Base-by-base conservation (phyloP, 768 basidiomycete species). In the Russula foetens region DNA sequence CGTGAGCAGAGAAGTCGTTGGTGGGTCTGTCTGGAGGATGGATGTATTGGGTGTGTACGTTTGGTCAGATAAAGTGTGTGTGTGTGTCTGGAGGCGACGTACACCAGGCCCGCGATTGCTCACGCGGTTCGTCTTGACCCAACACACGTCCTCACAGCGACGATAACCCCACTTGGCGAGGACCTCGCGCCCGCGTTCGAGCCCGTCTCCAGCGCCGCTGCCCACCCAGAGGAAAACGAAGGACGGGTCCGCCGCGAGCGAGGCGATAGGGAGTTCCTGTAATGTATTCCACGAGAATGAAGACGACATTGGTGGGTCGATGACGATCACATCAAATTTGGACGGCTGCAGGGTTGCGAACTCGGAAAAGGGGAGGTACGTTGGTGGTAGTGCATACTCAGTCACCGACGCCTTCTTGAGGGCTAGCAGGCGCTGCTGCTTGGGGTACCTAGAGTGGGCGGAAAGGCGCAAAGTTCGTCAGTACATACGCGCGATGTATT, bases 191-290 rank as follows among this genome's bases (percentile, higher is more conserved):
- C 97, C 97, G 35, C 87, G 79, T 71, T 99, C 97, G 29, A 99
- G 78, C 0, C 94, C 97, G 51, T 91, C 92, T 3, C 87, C 85
- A 7, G 89, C 88, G 2, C 93, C 93, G 63, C 84, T 86, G 6
- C 97, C 97, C 1, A 97, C 93, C 96, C 96, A 98, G 57, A 99
- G 77, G 71, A 96, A 94, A 14, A 98, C 79, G 67, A 98, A 99
- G 24, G 88, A 88, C 0, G 95, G 96, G 67, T 96, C 96, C 0
- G 91, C 87, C 0, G 92, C 90, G 33, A 97, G 79, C 24, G 81
- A 75, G 2, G 92, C 84, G 43, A 98, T 77, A 0, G 93, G 92
- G 0, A 98, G 76, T 29, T 86, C 82, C 53, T 90, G 84, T 8
- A 96, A 83, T 41, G 90, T 79, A 41, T 88, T 84, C 92, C 92